Evolutionary conservation across 345 rosid species (phyloP).

Genomic region (Erysimum cheiranthoides): DNA sequence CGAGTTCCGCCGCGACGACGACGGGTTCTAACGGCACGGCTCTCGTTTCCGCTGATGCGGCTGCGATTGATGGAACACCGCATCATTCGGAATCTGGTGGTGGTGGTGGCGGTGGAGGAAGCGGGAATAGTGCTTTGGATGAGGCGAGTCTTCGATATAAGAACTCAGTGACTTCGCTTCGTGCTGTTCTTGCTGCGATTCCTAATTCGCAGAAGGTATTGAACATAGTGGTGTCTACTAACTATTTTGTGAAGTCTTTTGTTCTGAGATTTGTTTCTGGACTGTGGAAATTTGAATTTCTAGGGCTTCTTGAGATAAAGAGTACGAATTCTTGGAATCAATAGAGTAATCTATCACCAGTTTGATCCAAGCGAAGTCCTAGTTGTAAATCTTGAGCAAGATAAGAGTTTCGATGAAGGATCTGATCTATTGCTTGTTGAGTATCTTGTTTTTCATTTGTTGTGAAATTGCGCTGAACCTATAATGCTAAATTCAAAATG

Average conservation of each 20-base stretch:
- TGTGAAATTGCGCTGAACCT: background rate
- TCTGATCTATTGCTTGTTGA: slow-evolving; percentile 31
- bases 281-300: background rate
- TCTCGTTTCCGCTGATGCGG: slow-evolving; percentile 52
- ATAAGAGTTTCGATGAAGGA: slow-evolving; percentile 10
- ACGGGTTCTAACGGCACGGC: slow-evolving; percentile 44
- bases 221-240: background rate
- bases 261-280: slow-evolving; percentile 22
- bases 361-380: background rate
- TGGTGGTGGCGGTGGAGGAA: slow-evolving; percentile 51
- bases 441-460: background rate
- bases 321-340: background rate
- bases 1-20: slow-evolving; percentile 38
- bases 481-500: background rate
- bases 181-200: slow-evolving; percentile 77
- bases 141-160: slow-evolving; percentile 85
- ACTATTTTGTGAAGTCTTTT: background rate
- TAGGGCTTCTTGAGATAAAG: background rate
- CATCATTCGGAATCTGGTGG: slow-evolving; percentile 57
- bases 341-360: background rate
- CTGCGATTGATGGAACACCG: slow-evolving; percentile 50
- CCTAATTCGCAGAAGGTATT: slow-evolving; percentile 79
- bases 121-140: slow-evolving; percentile 74
- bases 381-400: background rate
- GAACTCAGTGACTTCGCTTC: slow-evolving; percentile 88